These are phyloP conservation scores for Petunia hybrid DNA, from an alignment of 305 asterid genomes.

Conservation along the genomic window DNA sequence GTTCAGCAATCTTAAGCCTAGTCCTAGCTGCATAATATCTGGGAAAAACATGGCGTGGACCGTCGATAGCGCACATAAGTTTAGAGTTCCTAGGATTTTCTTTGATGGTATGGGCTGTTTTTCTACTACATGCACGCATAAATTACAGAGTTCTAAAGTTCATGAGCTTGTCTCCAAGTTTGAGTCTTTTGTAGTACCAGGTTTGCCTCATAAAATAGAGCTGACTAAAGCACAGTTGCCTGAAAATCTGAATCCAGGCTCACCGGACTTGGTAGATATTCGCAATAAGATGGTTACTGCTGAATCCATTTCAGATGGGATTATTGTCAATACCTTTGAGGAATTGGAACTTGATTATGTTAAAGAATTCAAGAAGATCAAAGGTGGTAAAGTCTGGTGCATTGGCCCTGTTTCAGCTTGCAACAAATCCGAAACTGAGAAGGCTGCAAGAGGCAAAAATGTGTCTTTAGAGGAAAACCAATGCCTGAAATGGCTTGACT, in stretches of 20 bases:
- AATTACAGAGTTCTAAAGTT: conserved; percentile 32
- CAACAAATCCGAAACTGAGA: conserved; percentile 47
- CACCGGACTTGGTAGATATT: conserved; percentile 40
- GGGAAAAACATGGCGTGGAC: conserved; percentile 55
- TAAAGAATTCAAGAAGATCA: conserved; percentile 42
- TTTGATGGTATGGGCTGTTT: conserved; percentile 61
- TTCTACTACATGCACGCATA: conserved; percentile 44
- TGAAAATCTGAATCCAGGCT: conserved; percentile 38
- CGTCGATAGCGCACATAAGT: conserved; percentile 38
- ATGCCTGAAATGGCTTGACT: conserved; percentile 56
- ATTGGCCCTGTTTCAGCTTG: conserved; percentile 62
- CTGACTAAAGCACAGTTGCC: conserved; percentile 48
- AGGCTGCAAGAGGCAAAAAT: conserved; percentile 52
- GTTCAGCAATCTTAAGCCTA: conserved; percentile 42
- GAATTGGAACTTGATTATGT: conserved; percentile 56
- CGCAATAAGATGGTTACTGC: conserved; percentile 43
- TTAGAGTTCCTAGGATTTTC: conserved; percentile 50
- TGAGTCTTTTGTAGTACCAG: conserved; percentile 55
- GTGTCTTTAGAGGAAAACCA: conserved; percentile 35
- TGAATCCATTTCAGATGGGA: conserved; percentile 50
- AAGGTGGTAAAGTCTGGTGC: conserved; percentile 57
- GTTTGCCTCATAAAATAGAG: conserved; percentile 47
- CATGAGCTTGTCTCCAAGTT: conserved; percentile 41
- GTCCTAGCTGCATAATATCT: conserved; percentile 55
- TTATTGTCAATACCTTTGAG: conserved; percentile 54